Evolutionary conservation across 768 basidiomycete species (phyloP).

Genomic region (Suillus subaureus): DNA sequence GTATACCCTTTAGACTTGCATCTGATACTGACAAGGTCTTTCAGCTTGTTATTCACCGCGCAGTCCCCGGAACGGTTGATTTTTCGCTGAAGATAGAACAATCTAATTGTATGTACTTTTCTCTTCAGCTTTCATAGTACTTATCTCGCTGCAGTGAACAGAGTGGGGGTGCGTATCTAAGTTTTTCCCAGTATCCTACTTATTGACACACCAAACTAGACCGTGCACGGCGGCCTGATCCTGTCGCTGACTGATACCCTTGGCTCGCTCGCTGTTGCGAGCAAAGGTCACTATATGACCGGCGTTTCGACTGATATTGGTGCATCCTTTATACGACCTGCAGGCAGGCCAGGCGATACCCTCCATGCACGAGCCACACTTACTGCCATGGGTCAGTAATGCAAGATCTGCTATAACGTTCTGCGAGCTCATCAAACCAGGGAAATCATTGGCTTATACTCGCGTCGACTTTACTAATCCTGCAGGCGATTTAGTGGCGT

Average conservation of each 20-base stretch:
- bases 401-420: neutral
- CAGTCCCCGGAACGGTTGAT: slow-evolving; percentile 71
- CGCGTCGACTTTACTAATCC: slow-evolving; percentile 73
- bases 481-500: slow-evolving; percentile 72
- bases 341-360: slow-evolving; percentile 69
- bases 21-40: slow-evolving; percentile 5
- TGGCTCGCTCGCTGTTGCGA: slow-evolving; percentile 82
- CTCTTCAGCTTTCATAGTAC: slow-evolving; percentile 1
- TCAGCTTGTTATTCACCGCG: slow-evolving; percentile 65
- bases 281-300: slow-evolving; percentile 84
- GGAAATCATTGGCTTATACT: slow-evolving; percentile 80
- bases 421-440: slow-evolving; percentile 37
- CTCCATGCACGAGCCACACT: slow-evolving; percentile 65
- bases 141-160: slow-evolving; percentile 57
- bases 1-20: neutral
- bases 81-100: slow-evolving; percentile 73
- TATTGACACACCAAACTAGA: slow-evolving; percentile 29
- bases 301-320: slow-evolving; percentile 85
- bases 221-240: slow-evolving; percentile 81
- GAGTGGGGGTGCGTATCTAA: slow-evolving; percentile 65
- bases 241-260: slow-evolving; percentile 83
- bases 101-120: slow-evolving; percentile 60
- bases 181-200: neutral
- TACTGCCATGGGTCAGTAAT: slow-evolving; percentile 63
- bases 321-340: slow-evolving; percentile 77